Conservation (phyloP, 352 stramenopile genomes). For the Globisporangium alternatum region DNA sequence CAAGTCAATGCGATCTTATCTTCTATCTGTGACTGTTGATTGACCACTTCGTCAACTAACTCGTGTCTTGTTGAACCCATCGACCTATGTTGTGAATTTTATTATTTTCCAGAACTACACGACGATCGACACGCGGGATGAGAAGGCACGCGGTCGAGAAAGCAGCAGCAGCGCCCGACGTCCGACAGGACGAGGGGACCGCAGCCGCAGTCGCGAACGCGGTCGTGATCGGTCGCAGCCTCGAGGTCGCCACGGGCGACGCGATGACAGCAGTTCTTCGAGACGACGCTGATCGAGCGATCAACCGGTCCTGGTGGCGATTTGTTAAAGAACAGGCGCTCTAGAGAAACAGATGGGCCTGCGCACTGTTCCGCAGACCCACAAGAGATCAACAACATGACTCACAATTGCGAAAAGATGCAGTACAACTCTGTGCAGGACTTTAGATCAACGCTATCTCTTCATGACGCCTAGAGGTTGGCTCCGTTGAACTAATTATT, state of each 20-base stretch:
- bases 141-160: not conserved
- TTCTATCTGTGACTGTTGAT: not conserved
- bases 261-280: slow-evolving; percentile 1
- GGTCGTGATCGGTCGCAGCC: not conserved
- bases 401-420: not conserved
- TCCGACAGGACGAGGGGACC: not conserved
- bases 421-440: not conserved
- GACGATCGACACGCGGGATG: slow-evolving; percentile 58
- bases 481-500: too few relatives aligned
- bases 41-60: not conserved
- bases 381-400: not conserved
- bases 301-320: not conserved
- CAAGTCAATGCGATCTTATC: slow-evolving; percentile 6
- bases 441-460: too few relatives aligned
- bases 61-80: not conserved
- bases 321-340: not conserved
- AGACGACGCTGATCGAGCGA: slow-evolving; percentile 2
- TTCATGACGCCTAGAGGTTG: too few relatives aligned
- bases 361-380: not conserved
- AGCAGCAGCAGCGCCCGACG: not conserved
- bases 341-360: not conserved
- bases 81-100: not conserved
- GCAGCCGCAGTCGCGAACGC: slow-evolving; percentile 11
- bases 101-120: slow-evolving; percentile 49
- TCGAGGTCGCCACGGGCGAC: not conserved